These are phyloP conservation scores for Citrus medica DNA, from an alignment of 345 rosid species.

Conservation along the genomic window DNA sequence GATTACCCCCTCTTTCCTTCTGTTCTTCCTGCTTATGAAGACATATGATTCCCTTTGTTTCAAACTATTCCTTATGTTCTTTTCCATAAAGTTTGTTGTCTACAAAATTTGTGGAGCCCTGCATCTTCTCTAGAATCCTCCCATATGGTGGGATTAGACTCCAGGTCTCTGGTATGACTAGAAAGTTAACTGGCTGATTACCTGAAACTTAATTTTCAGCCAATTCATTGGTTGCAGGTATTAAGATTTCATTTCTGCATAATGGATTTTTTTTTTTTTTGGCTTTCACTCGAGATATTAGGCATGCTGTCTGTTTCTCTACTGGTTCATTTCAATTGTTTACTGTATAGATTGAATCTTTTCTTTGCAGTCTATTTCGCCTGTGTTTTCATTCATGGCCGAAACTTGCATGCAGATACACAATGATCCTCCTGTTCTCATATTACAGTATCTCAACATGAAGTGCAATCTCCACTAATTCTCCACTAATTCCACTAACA, in stretches of 20 bases:
- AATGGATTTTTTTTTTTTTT: neutral
- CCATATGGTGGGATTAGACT: neutral
- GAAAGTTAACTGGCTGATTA: neutral
- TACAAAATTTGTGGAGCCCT: neutral
- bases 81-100: neutral
- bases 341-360: neutral
- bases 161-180: neutral
- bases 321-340: neutral
- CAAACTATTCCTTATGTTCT: neutral
- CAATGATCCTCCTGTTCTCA: too few species aligned
- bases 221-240: neutral
- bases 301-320: neutral
- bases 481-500: too few species aligned
- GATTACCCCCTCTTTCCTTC: neutral
- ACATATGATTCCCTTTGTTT: neutral
- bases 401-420: too few species aligned
- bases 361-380: neutral
- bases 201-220: neutral
- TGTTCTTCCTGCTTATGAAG: neutral
- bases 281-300: neutral
- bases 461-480: too few species aligned
- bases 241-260: neutral
- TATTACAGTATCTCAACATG: too few species aligned
- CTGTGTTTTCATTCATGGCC: neutral
- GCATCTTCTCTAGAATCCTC: neutral